phyloP scores from a whole-genome alignment of 2,329 filamentous ascomycete species.

The Hawksworthiomyces lignivorus region DNA sequence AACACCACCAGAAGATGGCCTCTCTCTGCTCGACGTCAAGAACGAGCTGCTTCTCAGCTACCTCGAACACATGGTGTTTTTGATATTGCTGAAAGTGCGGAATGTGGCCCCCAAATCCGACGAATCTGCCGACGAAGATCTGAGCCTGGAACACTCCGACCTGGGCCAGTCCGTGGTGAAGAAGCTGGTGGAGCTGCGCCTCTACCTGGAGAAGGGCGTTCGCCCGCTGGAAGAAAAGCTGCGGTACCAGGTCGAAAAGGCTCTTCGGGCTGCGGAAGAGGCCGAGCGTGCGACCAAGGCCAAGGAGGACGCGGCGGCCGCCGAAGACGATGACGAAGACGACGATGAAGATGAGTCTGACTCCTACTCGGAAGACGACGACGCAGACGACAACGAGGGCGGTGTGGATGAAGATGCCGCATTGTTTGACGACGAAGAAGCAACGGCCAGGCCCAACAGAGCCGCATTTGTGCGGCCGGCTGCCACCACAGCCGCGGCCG shows the following conservation, averaged over 20 bases:
- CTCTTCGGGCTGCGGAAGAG: conserved; percentile 79
- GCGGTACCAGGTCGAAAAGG: conserved; percentile 94
- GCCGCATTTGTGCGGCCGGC: conserved; percentile 27
- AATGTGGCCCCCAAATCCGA: conserved; percentile 30
- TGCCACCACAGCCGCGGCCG: not conserved
- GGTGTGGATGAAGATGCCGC: conserved; percentile 16
- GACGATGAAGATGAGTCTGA: conserved; percentile 17
- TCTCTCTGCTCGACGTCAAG: conserved; percentile 91
- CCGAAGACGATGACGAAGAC: conserved; percentile 23
- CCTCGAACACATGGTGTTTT: conserved; percentile 84
- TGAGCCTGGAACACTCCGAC: conserved; percentile 27
- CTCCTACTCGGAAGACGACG: conserved; percentile 24
- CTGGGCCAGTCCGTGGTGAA: conserved; percentile 64
- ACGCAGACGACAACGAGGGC: conserved; percentile 27
- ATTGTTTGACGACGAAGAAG: conserved; percentile 10
- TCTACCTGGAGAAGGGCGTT: conserved; percentile 89
- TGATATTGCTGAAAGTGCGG: conserved; percentile 74
- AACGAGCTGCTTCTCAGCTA: conserved; percentile 97
- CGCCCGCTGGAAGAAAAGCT: conserved; percentile 82
- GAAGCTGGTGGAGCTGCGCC: conserved; percentile 83
- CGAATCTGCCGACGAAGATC: conserved; percentile 12
- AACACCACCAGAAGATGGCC: conserved; percentile 72
- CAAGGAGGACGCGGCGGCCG: conserved; percentile 27
- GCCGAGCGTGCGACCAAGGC: conserved; percentile 42
- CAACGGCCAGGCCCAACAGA: conserved; percentile 23